phyloP scores from a whole-genome alignment of 805 yeast species.

The Yueomyces sinensis region DNA sequence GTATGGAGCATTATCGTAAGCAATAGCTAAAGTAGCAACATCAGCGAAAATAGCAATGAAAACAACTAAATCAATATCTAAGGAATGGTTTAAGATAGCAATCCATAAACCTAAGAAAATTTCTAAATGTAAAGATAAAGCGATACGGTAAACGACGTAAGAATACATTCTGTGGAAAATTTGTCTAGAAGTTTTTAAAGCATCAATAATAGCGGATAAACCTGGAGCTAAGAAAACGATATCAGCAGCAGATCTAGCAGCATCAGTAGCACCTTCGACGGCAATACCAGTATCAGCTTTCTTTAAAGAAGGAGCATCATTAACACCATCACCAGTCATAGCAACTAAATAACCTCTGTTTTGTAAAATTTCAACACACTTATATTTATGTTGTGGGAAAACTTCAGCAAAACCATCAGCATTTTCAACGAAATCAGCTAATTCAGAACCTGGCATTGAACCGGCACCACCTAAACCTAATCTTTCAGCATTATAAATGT shows the following conservation, averaged over 20 bases:
- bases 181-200: conserved; percentile 88
- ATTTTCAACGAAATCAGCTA: conserved; percentile 93
- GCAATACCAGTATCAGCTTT: conserved; percentile 96
- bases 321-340: conserved; percentile 99
- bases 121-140: conserved; percentile 89
- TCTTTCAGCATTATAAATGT: conserved; percentile 93
- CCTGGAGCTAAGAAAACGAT: conserved; percentile 93
- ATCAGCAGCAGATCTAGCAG: conserved; percentile 95
- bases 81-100: conserved; percentile 78
- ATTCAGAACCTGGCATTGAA: conserved; percentile 93
- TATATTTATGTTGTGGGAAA: conserved; percentile 95
- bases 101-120: conserved; percentile 93
- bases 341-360: conserved; percentile 95
- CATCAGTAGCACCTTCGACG: conserved; percentile 96
- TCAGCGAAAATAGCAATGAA: conserved; percentile 96
- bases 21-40: conserved; percentile 94
- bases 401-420: conserved; percentile 99
- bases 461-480: conserved; percentile 93
- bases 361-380: conserved; percentile 90
- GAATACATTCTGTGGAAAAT: conserved; percentile 99
- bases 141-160: conserved; percentile 95
- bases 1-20: conserved; percentile 95
- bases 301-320: conserved; percentile 95
- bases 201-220: conserved; percentile 89
- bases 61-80: conserved; percentile 84